Conservation (phyloP, 2,329 filamentous ascomycete species). For the Penicillium sp. region DNA sequence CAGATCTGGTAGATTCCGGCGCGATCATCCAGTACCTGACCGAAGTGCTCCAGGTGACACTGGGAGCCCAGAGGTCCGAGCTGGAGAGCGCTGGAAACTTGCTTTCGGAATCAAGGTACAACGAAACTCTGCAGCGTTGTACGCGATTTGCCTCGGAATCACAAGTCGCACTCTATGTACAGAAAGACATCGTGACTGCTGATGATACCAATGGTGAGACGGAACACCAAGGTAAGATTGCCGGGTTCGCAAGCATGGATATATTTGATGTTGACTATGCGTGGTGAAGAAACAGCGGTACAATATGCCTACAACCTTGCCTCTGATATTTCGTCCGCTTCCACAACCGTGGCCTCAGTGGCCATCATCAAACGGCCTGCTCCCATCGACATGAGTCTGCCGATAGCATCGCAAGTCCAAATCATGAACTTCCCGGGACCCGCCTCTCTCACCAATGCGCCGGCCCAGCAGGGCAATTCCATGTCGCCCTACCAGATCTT, state of each 20-base stretch:
- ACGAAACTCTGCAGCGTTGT: slow-evolving; percentile 82
- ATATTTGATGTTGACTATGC: slow-evolving; percentile 6
- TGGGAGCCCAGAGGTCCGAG: slow-evolving; percentile 72
- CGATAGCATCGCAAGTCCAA: slow-evolving; percentile 83
- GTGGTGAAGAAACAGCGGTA: slow-evolving; percentile 27
- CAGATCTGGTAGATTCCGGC: slow-evolving; percentile 57
- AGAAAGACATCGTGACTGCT: slow-evolving; percentile 65
- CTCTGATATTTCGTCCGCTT: slow-evolving; percentile 70
- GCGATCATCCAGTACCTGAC: slow-evolving; percentile 68
- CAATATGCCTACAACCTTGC: slow-evolving; percentile 74
- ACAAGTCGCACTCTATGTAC: slow-evolving; percentile 83
- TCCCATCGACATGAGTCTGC: slow-evolving; percentile 77
- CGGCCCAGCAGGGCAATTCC: slow-evolving; percentile 66
- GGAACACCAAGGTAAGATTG: slow-evolving; percentile 41
- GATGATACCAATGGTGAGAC: slow-evolving; percentile 45
- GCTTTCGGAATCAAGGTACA: slow-evolving; percentile 66
- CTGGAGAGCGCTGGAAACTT: slow-evolving; percentile 78
- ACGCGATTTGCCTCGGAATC: slow-evolving; percentile 83
- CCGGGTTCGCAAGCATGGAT: neutral
- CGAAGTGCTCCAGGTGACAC: slow-evolving; percentile 66
- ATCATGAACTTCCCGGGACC: slow-evolving; percentile 87
- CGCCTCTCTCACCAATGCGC: slow-evolving; percentile 63
- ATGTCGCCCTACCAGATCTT: slow-evolving; percentile 87
- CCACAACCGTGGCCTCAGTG: slow-evolving; percentile 78
- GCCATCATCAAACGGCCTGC: slow-evolving; percentile 85